Percentiles rank a stretch among this genome's conserved stretches.
Conservation (phyloP, 2,329 filamentous ascomycete genomes). For the Berkeleyomyces basicola region DNA sequence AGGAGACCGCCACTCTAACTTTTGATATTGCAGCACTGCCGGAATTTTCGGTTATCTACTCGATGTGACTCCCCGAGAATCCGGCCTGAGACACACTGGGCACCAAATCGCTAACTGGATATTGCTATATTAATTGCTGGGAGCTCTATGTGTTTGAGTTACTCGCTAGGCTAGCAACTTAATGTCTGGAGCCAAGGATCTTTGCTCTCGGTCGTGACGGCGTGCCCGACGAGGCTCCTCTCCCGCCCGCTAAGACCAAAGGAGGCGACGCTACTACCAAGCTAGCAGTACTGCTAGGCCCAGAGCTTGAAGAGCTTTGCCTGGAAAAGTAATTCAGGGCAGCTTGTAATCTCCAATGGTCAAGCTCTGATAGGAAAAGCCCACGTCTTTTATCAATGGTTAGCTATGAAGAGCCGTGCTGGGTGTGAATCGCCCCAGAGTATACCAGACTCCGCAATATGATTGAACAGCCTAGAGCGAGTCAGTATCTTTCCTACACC, state of each 20-base stretch:
- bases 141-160: not conserved
- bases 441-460: too few relatives aligned
- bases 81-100: not conserved
- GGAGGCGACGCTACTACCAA: not conserved
- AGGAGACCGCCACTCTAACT: not conserved
- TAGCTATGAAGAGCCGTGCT: too few relatives aligned
- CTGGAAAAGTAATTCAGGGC: not conserved
- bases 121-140: not conserved
- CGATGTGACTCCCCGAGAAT: too few relatives aligned
- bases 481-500: not conserved
- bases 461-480: too few relatives aligned
- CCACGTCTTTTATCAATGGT: not conserved
- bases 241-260: not conserved
- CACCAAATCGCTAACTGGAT: not conserved
- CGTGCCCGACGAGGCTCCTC: not conserved
- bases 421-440: too few relatives aligned
- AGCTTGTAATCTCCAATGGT: not conserved
- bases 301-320: not conserved
- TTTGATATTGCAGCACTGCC: not conserved
- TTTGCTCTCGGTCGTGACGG: not conserved
- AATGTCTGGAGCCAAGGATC: not conserved
- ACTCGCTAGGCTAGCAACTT: not conserved
- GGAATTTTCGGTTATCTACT: not conserved
- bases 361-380: not conserved
- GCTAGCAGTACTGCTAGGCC: not conserved